Evolutionary conservation across 2,329 filamentous ascomycete genomes (phyloP).

Genomic region (Hypocreales sp.): DNA sequence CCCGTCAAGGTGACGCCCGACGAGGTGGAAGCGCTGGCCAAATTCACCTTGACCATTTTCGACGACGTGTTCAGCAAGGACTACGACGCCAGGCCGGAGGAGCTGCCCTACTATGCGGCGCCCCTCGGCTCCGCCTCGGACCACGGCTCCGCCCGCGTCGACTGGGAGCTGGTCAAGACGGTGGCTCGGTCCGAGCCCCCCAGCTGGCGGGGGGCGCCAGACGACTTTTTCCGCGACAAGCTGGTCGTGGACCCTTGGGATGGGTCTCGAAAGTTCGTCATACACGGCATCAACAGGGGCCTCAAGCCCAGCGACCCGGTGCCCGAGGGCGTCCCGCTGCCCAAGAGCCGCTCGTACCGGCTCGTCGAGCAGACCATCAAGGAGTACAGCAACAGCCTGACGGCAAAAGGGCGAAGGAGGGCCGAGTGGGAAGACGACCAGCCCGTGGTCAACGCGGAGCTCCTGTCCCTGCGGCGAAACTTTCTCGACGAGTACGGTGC

Average conservation of each 20-base stretch:
- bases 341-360: constrained; percentile 27
- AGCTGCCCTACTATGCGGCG: constrained; percentile 72
- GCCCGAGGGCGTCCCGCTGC: constrained; percentile 36
- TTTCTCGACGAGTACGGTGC: constrained; percentile 55
- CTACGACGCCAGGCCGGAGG: constrained; percentile 46
- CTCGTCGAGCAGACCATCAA: constrained; percentile 46
- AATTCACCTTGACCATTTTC: constrained; percentile 64
- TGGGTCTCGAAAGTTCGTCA: constrained; percentile 47
- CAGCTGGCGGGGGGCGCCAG: constrained; percentile 25
- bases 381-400: constrained; percentile 71
- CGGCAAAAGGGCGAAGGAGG: constrained; percentile 37
- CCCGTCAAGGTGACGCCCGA: constrained; percentile 26
- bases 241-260: constrained; percentile 43
- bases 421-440: constrained; percentile 49
- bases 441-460: constrained; percentile 63
- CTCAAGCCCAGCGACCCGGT: constrained; percentile 51
- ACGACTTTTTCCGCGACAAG: constrained; percentile 34
- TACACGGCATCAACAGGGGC: constrained; percentile 34
- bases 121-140: constrained; percentile 24
- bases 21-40: constrained; percentile 40
- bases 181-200: constrained; percentile 19
- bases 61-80: constrained; percentile 79
- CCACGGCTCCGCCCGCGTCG: constrained; percentile 23
- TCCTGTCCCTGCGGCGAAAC: constrained; percentile 67
- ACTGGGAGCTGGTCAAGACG: constrained; percentile 42